A percentile compares a stretch with the other conserved stretches of the same genome.
phyloP scores from a whole-genome alignment of 306 rosid species.

The Pueraria montana region DNA sequence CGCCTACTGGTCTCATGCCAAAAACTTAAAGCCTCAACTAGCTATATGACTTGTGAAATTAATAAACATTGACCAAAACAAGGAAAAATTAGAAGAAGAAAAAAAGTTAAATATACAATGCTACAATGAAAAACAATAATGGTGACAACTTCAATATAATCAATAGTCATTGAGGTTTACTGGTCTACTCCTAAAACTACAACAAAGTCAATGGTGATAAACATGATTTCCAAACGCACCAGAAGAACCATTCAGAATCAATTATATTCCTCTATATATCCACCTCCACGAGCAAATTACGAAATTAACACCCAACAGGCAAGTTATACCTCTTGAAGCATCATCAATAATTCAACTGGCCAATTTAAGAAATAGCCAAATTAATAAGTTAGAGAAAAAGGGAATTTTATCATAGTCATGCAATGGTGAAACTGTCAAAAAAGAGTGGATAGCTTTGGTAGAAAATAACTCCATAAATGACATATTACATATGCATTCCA shows the following conservation, averaged over 20 bases:
- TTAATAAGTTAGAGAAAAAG: constrained; percentile 8
- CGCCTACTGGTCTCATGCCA: constrained; percentile 10
- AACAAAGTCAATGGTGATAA: constrained; percentile 10
- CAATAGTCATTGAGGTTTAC: not conserved
- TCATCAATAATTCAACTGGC: not conserved
- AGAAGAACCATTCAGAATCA: constrained; percentile 1
- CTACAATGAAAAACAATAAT: not conserved
- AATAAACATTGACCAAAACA: constrained; percentile 23
- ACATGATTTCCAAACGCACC: constrained; percentile 18
- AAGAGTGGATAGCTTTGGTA: not conserved
- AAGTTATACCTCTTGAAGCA: constrained; percentile 3
- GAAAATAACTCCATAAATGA: not conserved
- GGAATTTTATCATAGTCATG: not conserved
- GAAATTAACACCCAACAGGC: not conserved
- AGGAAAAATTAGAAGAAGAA: constrained; percentile 7
- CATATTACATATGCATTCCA: not conserved
- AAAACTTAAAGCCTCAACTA: not conserved
- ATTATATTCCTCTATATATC: constrained; percentile 7
- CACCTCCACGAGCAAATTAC: constrained; percentile 6
- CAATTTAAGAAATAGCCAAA: constrained; percentile 17
- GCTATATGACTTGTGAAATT: constrained; percentile 12
- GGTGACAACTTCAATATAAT: constrained; percentile 2
- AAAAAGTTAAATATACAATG: not conserved
- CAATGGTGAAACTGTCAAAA: not conserved
- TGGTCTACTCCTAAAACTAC: not conserved